Base-by-base conservation (phyloP, 179 eudicot genomes). In the Nepenthes alata region DNA sequence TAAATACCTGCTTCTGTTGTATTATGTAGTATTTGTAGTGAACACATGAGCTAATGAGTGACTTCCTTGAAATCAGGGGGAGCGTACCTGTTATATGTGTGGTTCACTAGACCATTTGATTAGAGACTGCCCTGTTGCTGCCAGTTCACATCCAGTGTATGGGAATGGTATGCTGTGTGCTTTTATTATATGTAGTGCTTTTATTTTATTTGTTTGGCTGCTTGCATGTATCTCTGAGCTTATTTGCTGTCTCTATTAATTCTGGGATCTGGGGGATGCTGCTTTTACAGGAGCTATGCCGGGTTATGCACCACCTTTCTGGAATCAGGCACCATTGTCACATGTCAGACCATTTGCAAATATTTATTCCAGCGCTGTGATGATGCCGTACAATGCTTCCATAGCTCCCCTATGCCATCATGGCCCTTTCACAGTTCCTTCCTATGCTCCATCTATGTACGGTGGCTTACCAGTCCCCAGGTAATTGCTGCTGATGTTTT, bases 61-160 rank as follows among this genome's bases (percentile, higher is more conserved):
- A 58, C 62, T n/a, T 60, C 11, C 38, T 65, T 55, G 59, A n/a
- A 15, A 55, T 52, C 81, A 86, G 89, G 83, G 70, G 58, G 70
- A 51, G 44, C 87, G 85, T 37, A 80, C 80, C 37, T 87, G 89
- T 68, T 87, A 71, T 68, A 72, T 61, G 76, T 86, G 89, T 70
- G 87, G 89, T 55, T 82, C 87, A 57, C 85, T 84, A 3, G 87
- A 75, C 68, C 95, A 87, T 81, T 76, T 87, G 72, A 74, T 84
- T 55, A 73, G 87, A 75, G 85, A 82, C 64, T 87, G 95, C 67
- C 85, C 85, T 41, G 58, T 60, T 64, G 74, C 81, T 72, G 70
- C 78, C 39, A 64, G 56, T 64, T 67, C 72, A 59, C 68, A 67
- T 53, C 67, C 79, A 65, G 63, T 50, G 44, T 45, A 41, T 16